A percentile compares a stretch with the other conserved stretches of the same genome.
Conservation (phyloP, 345 rosid species). For the rapeseed (Brassica napus) region DNA sequence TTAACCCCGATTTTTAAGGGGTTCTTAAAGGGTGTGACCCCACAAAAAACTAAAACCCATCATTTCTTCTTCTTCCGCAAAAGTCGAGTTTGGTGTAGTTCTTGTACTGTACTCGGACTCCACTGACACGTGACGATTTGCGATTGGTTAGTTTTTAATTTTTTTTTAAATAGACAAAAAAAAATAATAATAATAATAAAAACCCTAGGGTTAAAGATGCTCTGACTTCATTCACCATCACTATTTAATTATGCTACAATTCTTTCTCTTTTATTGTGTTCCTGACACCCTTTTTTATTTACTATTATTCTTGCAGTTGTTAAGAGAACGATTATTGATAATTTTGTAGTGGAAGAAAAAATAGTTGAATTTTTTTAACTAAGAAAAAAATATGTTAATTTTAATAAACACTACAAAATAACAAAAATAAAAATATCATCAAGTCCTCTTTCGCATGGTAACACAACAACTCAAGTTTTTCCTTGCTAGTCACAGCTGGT, state of each 20-base stretch:
- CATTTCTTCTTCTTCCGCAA: no score
- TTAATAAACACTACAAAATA: background rate
- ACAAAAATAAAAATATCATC: background rate
- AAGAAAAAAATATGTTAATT: background rate
- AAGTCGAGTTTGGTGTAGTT: no score
- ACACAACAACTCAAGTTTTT: background rate
- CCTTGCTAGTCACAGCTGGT: no score
- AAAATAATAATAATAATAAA: no score
- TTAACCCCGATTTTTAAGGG: no score
- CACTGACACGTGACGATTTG: no score
- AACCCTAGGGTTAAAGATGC: no score
- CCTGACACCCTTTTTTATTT: background rate
- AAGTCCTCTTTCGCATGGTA: background rate
- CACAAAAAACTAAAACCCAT: no score
- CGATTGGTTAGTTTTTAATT: no score
- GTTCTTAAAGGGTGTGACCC: no score
- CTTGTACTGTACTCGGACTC: no score
- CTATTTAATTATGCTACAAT: background rate
- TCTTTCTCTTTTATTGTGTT: background rate
- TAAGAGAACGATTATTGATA: background rate
- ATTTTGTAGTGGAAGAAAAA: background rate
- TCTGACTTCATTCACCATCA: conserved; percentile 1
- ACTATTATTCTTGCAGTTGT: background rate
- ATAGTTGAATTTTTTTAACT: background rate
- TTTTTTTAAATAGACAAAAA: no score